Evolutionary conservation across 495 filamentous ascomycete genomes (phyloP), one percentile per base, ranked within the genome.

Genomic region (Aspergillus ellipticus): DNA sequence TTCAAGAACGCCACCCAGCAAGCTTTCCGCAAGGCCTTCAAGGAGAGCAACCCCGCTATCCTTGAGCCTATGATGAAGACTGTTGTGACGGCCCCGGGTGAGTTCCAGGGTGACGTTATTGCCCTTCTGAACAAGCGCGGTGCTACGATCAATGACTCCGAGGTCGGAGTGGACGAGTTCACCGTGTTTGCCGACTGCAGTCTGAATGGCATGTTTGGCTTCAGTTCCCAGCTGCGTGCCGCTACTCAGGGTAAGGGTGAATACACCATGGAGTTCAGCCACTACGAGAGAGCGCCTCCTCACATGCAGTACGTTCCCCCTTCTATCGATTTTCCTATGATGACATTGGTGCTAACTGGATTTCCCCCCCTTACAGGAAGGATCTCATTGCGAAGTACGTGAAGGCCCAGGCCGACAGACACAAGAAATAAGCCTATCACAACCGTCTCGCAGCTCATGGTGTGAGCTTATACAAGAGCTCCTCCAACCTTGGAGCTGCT

Each of bases 1-100:
- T 99, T 99, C 87, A 96, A 90, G 72, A 90, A 84, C 55, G 92
- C 95, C 22, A 96, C 94, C 26, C 89, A 95, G 76, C 90, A 96
- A 77, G 95, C 95, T 11, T 97, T 97, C 87, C 87, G 89, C 60
- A 96, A 97, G 77, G 88, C 90, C 11, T 99, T 99, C 78, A 75
- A 77, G 46, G 81, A 86, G 7, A 91, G 85, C 8, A 78, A 83
- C 53, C 92, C 92, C 6, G 74, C 85, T 56, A 84, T 99, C 13
- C 83, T 99, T 9, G 95, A 99, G 73, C 95, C 95, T 20, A 73
- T 99, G 53, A 99, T 99, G 95, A 97, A 96, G 81, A 96, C 92
- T 9, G 88, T 89, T 46, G 89, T 99, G 60, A 96, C 90, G 22
- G 93, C 95, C 4, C 95, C 95, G 6, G 89, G 88, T 63, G 95